Conservation (phyloP, 108 stramenopile genomes). For the Seminavis robusta region DNA sequence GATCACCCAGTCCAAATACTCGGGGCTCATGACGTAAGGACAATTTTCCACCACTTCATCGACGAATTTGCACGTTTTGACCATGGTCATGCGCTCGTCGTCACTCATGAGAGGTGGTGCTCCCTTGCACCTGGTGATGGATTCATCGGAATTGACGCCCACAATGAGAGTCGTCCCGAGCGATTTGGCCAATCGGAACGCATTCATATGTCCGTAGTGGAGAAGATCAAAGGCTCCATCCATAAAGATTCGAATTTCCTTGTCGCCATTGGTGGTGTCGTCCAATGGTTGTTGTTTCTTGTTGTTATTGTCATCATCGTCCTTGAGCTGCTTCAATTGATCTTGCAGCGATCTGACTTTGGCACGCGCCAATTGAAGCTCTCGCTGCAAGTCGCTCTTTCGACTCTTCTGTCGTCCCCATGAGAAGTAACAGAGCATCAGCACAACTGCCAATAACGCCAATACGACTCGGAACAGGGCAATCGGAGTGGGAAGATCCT, state of each 20-base stretch:
- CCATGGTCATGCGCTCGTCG: constrained; percentile 90
- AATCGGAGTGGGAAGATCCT: neutral
- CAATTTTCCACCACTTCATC: constrained; percentile 95
- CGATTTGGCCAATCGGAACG: constrained; percentile 93
- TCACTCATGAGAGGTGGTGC: constrained; percentile 92
- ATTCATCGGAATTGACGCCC: constrained; percentile 95
- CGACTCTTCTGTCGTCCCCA: constrained; percentile 58
- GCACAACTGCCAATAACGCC: neutral
- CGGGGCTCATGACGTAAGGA: constrained; percentile 95
- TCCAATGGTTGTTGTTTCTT: too few relatives aligned
- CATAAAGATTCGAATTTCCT: constrained; percentile 91
- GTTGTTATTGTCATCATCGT: constrained; percentile 6
- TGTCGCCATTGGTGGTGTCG: constrained; percentile 13
- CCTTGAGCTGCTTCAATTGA: constrained; percentile 32
- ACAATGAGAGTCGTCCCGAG: constrained; percentile 96
- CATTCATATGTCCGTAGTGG: constrained; percentile 99
- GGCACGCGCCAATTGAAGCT: constrained; percentile 51
- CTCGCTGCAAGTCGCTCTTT: constrained; percentile 43
- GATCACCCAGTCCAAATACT: constrained; percentile 92
- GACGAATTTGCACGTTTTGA: constrained; percentile 96
- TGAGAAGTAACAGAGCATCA: constrained; percentile 26
- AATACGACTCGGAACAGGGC: neutral
- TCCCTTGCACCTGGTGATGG: constrained; percentile 93
- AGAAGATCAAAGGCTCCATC: constrained; percentile 98
- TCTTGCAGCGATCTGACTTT: constrained; percentile 64